Evolutionary conservation across 306 rosid genomes (phyloP).

Genomic region (Carpinus viminea): DNA sequence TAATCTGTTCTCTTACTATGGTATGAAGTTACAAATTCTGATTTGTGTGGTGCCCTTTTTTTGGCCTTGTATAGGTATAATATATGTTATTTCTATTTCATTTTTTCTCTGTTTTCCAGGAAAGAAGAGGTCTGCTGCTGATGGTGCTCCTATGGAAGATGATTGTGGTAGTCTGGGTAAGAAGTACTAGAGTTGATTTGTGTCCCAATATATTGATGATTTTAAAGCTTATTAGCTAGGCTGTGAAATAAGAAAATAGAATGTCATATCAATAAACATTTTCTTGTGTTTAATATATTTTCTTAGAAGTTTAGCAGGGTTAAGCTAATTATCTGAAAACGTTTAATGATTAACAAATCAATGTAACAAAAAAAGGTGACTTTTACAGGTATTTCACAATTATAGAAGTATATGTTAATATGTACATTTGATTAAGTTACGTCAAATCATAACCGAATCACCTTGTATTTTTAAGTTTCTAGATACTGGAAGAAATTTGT

Average conservation of each 20-base stretch:
- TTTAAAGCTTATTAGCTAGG: constrained; percentile 9
- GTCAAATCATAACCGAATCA: not conserved
- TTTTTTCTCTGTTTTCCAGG: constrained; percentile 28
- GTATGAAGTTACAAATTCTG: constrained; percentile 34
- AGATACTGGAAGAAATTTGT: not conserved
- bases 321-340: not conserved
- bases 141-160: constrained; percentile 14
- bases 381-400: not conserved
- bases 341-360: not conserved
- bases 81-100: not conserved
- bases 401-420: not conserved
- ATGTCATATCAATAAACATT: not conserved
- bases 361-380: not conserved
- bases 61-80: constrained; percentile 6
- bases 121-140: constrained; percentile 7
- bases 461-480: not conserved
- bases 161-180: constrained; percentile 29
- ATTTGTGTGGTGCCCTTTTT: not conserved
- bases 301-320: not conserved
- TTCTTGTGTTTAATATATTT: not conserved
- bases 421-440: not conserved
- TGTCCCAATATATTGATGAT: constrained; percentile 16
- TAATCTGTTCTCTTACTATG: constrained; percentile 60
- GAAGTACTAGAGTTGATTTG: constrained; percentile 17
- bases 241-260: constrained; percentile 12